Conservation (phyloP, 192 early-diverging fungal genomes). For the Coemansia guatemalensis region DNA sequence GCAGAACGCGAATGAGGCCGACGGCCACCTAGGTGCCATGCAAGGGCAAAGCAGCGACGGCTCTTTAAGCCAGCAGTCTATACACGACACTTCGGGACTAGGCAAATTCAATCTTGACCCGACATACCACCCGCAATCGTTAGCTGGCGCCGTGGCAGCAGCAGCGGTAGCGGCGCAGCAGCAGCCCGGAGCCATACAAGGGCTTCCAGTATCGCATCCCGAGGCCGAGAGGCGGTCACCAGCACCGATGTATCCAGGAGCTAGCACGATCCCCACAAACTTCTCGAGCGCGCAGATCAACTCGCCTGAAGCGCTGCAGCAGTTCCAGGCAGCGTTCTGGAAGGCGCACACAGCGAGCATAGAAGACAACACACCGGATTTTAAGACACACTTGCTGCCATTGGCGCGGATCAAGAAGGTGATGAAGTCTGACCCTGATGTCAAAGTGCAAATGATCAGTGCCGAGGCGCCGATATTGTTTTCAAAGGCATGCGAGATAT, state of each 20-base stretch:
- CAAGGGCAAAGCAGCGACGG: conserved; percentile 20
- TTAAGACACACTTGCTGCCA: conserved; percentile 87
- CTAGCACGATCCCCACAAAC: conserved; percentile 52
- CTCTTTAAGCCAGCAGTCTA: conserved; percentile 14
- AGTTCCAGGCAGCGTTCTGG: conserved; percentile 62
- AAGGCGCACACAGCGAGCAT: conserved; percentile 63
- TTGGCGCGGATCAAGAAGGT: conserved; percentile 96
- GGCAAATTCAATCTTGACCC: conserved; percentile 35
- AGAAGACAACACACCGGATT: conserved; percentile 75
- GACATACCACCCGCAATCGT: conserved; percentile 32
- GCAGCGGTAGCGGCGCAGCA: conserved; percentile 21
- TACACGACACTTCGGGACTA: conserved; percentile 22
- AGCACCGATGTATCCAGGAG: conserved; percentile 50
- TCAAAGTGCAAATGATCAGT: conserved; percentile 80
- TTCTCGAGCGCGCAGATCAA: conserved; percentile 52
- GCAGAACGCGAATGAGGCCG: conserved; percentile 23
- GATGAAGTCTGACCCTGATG: conserved; percentile 97
- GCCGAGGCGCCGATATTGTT: conserved; percentile 90
- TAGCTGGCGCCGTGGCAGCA: conserved; percentile 46
- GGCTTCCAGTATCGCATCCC: not conserved
- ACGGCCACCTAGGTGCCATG: conserved; percentile 20
- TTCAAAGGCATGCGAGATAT: conserved; percentile 97
- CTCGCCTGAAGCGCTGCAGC: conserved; percentile 45
- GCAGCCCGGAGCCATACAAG: conserved; percentile 12
- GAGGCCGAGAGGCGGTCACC: conserved; percentile 16